Evolutionary conservation across 1,139 yeast species (phyloP).

Genomic region (Meyerozyma elateridarum): DNA sequence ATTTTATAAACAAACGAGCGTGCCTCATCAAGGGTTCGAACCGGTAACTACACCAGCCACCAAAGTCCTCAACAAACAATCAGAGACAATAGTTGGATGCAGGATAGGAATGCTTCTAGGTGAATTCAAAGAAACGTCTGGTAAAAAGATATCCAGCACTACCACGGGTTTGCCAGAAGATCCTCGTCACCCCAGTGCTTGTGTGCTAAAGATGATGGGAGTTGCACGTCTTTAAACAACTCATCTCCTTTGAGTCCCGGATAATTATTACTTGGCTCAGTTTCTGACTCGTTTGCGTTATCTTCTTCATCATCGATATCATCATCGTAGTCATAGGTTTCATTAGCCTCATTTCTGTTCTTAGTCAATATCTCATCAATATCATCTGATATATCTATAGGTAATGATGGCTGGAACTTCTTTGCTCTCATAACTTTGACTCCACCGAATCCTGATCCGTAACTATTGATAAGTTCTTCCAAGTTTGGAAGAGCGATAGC

Average conservation of each 20-base stretch:
- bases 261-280: too few species aligned
- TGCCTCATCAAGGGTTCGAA: neutral
- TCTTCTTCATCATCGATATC: conserved; percentile 13
- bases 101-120: conserved; percentile 3
- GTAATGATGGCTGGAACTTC: conserved; percentile 59
- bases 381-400: conserved; percentile 55
- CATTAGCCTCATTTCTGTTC: conserved; percentile 28
- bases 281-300: conserved; percentile 11
- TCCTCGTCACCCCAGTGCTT: conserved; percentile 44
- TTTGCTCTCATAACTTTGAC: conserved; percentile 40
- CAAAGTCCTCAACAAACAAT: neutral
- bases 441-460: conserved; percentile 61
- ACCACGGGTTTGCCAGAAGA: conserved; percentile 47
- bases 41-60: conserved; percentile 1
- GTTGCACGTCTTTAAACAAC: conserved; percentile 44
- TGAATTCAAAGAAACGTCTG: conserved; percentile 5
- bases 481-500: conserved; percentile 55
- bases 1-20: neutral
- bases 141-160: conserved; percentile 10
- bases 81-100: neutral
- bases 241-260: conserved; percentile 47
- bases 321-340: conserved; percentile 34
- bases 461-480: conserved; percentile 53
- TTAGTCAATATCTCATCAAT: conserved; percentile 50
- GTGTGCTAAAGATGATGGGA: conserved; percentile 50